Evolutionary conservation across 2,329 filamentous ascomycete species (phyloP), one percentile per base, ranked within the genome.

Genomic region (Epichloe aotearoae): DNA sequence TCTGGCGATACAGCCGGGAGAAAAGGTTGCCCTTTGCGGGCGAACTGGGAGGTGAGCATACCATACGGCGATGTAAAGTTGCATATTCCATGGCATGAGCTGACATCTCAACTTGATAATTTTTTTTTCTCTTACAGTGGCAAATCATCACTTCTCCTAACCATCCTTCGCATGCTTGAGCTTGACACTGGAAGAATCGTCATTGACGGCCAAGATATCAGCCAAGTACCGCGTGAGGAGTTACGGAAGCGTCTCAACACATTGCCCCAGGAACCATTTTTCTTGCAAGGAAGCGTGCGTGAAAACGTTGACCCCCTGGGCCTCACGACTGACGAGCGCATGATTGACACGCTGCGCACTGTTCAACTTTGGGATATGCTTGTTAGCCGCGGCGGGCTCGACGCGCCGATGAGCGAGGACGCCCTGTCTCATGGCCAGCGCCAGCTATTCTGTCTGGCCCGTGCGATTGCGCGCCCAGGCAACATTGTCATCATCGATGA

Each of bases 261-360:
- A 1, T 59, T 78, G 1, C 69, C 76, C 0, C 76, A 80, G 61
- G 74, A 79, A 44, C 66, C 73, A 0, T 70, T 76, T 52, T 68
- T 76, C 19, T 60, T 79, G 4, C 67, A 67, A 1, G 74, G 72
- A 1, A 73, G 62, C 0, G 61, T 80, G 3, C 69, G 73, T 0
- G 60, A 65, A 3, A 80, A 80, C 46, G 61, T 75, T 2, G 73
- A 77, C 53, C 74, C 74, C 0, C 57, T 61, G 3, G 53, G 57
- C 1, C 53, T 56, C 6, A 61, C 61, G 43, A 62, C 62, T 3
- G 69, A 76, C 43, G 65, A 67, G 5, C 61, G 62, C 3, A 70
- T 77, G 43, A 64, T 69, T 39, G 53, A 62, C 3, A 73, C 69
- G 0, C 61, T 80, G 8, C 58, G 67, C 4, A 67, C 68, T 30